A percentile compares a stretch with the other conserved stretches of the same genome.
phyloP scores from a whole-genome alignment of 2,329 filamentous ascomycete species.

The Lomentospora prolificans region DNA sequence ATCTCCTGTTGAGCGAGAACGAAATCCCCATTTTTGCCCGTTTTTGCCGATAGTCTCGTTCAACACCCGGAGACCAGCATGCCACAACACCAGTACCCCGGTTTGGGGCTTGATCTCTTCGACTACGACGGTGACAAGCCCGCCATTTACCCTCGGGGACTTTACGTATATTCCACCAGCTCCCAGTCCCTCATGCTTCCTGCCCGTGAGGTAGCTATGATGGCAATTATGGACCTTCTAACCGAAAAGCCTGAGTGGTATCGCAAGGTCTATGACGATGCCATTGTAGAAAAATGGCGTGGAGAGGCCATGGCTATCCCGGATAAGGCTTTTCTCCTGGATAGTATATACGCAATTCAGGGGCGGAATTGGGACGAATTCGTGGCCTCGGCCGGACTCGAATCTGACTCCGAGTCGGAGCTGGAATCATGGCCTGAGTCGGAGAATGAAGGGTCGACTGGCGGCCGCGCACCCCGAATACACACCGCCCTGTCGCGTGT shows the following conservation, averaged over 20 bases:
- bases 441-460: no score
- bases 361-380: neutral
- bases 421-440: no score
- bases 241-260: slow-evolving; percentile 19
- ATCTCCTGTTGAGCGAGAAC: no score
- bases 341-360: neutral
- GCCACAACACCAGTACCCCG: neutral
- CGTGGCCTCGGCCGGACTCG: neutral
- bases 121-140: neutral
- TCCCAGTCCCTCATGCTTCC: neutral
- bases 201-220: slow-evolving; percentile 16
- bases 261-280: slow-evolving; percentile 15
- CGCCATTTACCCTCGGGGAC: neutral
- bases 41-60: no score
- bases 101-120: neutral
- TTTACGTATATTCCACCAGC: neutral
- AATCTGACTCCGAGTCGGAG: no score
- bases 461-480: no score
- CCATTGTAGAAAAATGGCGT: slow-evolving; percentile 15
- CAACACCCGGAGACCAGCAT: no score
- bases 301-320: slow-evolving; percentile 11
- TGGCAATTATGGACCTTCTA: slow-evolving; percentile 18
- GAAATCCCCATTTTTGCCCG: no score
- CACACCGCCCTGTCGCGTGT: no score
- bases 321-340: neutral